These are phyloP conservation scores for Micractinium sp. DNA, from an alignment of 139 green algal genomes.

Conservation along the genomic window DNA sequence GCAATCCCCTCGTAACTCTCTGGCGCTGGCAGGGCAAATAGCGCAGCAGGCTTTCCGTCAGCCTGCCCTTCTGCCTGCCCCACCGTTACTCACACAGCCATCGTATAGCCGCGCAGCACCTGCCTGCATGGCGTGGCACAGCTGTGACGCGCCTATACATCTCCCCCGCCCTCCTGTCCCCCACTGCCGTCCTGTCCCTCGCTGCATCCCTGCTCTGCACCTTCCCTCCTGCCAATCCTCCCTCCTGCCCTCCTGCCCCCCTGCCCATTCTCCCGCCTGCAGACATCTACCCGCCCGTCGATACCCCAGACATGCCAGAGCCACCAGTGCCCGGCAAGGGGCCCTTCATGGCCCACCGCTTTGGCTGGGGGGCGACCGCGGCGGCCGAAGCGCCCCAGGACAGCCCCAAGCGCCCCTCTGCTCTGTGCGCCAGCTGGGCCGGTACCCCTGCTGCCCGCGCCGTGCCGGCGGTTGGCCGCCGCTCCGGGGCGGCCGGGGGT, in stretches of 20 bases:
- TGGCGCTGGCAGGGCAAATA: too few species aligned
- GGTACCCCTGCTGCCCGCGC: too few species aligned
- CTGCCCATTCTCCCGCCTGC: background rate
- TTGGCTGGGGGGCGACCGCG: background rate
- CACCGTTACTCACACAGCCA: background rate
- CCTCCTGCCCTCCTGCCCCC: too few species aligned
- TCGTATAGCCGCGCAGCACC: background rate
- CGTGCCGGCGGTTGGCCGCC: background rate
- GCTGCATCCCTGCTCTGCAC: background rate
- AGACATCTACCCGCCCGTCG: slow-evolving; percentile 20
- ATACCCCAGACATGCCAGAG: slow-evolving; percentile 25
- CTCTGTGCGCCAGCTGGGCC: too few species aligned
- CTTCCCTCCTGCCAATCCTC: background rate
- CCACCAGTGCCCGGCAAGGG: slow-evolving; percentile 12
- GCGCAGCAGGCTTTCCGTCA: too few species aligned
- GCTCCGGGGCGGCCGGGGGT: background rate
- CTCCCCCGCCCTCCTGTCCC: too few species aligned
- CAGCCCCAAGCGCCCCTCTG: background rate
- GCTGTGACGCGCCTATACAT: too few species aligned
- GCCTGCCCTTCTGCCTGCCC: too few species aligned
- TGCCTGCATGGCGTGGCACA: too few species aligned
- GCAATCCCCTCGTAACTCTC: too few species aligned
- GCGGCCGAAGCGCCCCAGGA: background rate
- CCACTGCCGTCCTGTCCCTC: background rate
- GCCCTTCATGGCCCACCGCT: background rate